phyloP scores from a whole-genome alignment of 2,329 filamentous ascomycete genomes.

The Xylariales sp. region DNA sequence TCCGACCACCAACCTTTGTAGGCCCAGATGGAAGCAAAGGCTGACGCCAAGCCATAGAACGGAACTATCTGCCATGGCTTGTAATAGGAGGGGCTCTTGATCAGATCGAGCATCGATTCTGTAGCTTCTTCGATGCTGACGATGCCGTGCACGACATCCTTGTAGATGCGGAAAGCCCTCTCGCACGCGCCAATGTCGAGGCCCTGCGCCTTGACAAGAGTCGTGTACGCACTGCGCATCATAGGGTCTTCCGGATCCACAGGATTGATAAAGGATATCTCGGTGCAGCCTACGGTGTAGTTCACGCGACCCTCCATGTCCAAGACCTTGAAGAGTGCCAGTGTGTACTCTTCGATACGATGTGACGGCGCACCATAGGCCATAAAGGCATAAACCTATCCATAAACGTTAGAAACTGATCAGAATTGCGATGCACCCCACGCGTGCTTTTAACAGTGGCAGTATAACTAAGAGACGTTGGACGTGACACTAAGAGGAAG shows the following conservation, averaged over 20 bases:
- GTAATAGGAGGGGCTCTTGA: conserved; percentile 9
- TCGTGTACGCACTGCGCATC: conserved; percentile 11
- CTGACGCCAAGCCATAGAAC: conserved; percentile 66
- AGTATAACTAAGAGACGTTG: no score
- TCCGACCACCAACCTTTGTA: conserved; percentile 69
- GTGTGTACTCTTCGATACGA: conserved; percentile 12
- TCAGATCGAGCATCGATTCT: conserved; percentile 3
- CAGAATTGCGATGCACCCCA: no score
- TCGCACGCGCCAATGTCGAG: conserved; percentile 13
- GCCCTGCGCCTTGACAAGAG: conserved; percentile 11
- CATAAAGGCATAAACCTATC: conserved; percentile 11
- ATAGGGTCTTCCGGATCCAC: conserved; percentile 7
- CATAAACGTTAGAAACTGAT: no score
- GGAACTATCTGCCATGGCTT: conserved; percentile 10
- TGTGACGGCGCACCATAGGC: conserved; percentile 10
- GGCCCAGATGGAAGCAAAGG: conserved; percentile 69
- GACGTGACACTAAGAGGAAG: no score
- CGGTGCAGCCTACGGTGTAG: conserved; percentile 12
- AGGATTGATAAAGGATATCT: conserved; percentile 10
- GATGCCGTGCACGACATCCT: conserved; percentile 10
- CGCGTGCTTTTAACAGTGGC: no score
- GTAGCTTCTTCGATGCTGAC: conserved; percentile 10
- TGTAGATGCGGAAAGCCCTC: conserved; percentile 11
- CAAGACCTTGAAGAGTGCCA: conserved; percentile 9
- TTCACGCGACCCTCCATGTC: conserved; percentile 13